Evolutionary conservation across 106 monocot species (phyloP), one percentile per base, ranked within the genome.

Genomic region (Platanthera guangdongensis): DNA sequence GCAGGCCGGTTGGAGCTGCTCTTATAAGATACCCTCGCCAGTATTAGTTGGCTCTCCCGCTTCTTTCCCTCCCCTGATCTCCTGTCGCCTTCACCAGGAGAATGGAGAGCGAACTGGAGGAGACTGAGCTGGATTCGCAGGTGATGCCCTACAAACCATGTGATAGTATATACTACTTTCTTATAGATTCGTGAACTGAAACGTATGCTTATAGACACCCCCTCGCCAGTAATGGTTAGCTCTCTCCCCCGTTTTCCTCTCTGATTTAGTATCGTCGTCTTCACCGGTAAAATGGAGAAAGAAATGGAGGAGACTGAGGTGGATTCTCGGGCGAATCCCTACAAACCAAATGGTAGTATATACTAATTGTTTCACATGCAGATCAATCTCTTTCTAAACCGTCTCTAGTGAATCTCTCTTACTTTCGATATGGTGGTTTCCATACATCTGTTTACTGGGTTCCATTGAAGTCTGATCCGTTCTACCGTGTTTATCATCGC

Each of bases 41-140:
- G 39, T 39, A 39, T 0, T 39, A 39, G 39, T 39, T 39, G 2
- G 39, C 39, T 22, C 4, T 72, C 72, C 72, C 72, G 72, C 72
- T 19, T 72, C 10, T 51, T 9, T 21, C 6, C 15, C 16, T 70
- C 47, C 0, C 25, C 25, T 1, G 47, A 48, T 18, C 72, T 22
- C 22, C 19, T 48, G 70, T 47, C 3, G 70, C 1, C 2, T 16
- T 16, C 45, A 16, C 7, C 4, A 15, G 7, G 7, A 19, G 8
- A 9, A 72, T 72, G 74, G 69, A 14, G 68, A 69, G 82, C 25
- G 76, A 76, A 68, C 77, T 47, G 50, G 89, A 79, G 68, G 84
- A 88, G 78, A 84, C 86, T 9, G 85, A 86, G 60, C 51, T 63
- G 53, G 85, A 88, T 71, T 83, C 88, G 22, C 86, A 88, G 83